Evolutionary conservation across 1,139 yeast genomes (phyloP), one percentile per base, ranked within the genome.

Genomic region (Suhomyces bribrorum): DNA sequence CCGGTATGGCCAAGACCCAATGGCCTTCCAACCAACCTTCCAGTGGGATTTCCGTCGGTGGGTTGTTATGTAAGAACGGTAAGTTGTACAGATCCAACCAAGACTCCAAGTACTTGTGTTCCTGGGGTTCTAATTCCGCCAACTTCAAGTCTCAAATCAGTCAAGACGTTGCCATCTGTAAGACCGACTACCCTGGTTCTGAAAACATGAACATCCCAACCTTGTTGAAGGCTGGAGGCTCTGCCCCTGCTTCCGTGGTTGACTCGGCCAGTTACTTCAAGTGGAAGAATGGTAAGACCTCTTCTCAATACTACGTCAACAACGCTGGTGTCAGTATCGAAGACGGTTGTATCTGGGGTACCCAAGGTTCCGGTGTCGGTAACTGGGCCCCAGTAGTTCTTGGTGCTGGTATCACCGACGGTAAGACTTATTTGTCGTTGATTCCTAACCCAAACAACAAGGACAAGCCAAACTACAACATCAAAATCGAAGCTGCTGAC

Each of bases 1-100:
- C 92, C 41, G 94, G 94, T 78, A 84, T 84, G 92, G 84, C 92
- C 54, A 85, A 85, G 73, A 84, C 92, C 43, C 94, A 85, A 70
- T 85, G 89, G 89, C 94, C 94, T 42, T 64, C 79, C 24, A 50
- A 61, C 22, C 94, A 85, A 66, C 92, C 92, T 42, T 49, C 79
- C 33, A 75, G 66, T 59, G 94, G 94, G 69, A 81, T 81, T 48
- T 83, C 92, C 34, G 79, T 84, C 46, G 94, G 94, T 69, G 94
- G 94, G 52, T 73, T 85, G 56, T 62, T 66, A 53, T 85, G 94
- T 75, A 70, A 81, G 58, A 63, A 62, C 57, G 92, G 92, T 49
- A 75, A 73, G 64, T 73, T 85, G 53, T 81, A 83, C 80, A 80
- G 75, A 66, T 64, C 87, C 38, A 82, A 81, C 73, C 48, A 69